Conservation (phyloP, 768 basidiomycete species). For the Tremella yokohamensis region DNA sequence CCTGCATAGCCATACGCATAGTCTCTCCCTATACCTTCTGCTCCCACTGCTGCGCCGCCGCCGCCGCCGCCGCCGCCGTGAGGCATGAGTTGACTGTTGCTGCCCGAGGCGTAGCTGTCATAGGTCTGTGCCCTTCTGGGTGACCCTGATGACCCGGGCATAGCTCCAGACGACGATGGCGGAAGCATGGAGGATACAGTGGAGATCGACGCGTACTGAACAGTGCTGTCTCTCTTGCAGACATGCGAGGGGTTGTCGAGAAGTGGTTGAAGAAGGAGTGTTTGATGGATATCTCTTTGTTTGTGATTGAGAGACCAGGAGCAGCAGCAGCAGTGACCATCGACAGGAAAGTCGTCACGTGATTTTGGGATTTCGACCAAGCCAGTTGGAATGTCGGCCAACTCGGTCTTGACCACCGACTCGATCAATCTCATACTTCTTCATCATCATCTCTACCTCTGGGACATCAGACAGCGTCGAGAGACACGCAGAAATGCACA, state of each 20-base stretch:
- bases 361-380: not conserved
- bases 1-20: constrained; percentile 9
- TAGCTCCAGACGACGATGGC: constrained; percentile 10
- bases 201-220: not conserved
- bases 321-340: no score
- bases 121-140: constrained; percentile 25
- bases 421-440: not conserved
- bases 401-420: not conserved
- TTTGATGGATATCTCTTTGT: no score
- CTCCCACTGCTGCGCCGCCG: no score
- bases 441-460: not conserved
- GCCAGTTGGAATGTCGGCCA: not conserved
- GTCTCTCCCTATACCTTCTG: no score
- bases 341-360: not conserved
- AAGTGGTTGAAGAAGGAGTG: no score
- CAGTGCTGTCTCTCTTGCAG: no score
- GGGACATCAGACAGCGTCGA: constrained; percentile 5
- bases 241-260: no score
- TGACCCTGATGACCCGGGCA: constrained; percentile 11
- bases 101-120: constrained; percentile 16
- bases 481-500: not conserved
- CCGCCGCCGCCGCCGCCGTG: no score
- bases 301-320: no score
- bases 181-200: not conserved
- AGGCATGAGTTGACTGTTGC: not conserved